phyloP scores from a whole-genome alignment of 345 rosid species.

The Rhodamnia argentea region DNA sequence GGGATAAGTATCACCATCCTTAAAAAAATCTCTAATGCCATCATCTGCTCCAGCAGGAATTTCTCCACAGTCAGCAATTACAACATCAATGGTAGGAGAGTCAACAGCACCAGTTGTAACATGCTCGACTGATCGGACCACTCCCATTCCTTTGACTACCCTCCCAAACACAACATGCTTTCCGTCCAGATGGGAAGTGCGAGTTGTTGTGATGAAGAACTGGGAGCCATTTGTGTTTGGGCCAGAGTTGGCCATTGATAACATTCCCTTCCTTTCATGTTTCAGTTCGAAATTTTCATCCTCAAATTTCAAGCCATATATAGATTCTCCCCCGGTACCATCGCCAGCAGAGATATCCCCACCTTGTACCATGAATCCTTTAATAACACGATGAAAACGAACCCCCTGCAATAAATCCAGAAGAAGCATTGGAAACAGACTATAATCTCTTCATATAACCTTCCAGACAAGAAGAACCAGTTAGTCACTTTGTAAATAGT shows the following conservation, averaged over 20 bases:
- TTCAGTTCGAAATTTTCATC: constrained; percentile 84
- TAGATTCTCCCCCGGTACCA: constrained; percentile 94
- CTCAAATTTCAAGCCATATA: constrained; percentile 80
- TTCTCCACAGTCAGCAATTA: constrained; percentile 70
- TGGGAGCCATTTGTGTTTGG: constrained; percentile 92
- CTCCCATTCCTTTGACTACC: constrained; percentile 90
- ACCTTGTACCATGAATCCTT: constrained; percentile 88
- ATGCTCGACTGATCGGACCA: constrained; percentile 79
- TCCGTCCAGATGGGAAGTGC: constrained; percentile 81
- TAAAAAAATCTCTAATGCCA: constrained; percentile 70
- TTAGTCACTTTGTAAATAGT: background rate
- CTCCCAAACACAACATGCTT: constrained; percentile 91
- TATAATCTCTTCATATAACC: background rate
- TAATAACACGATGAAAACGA: constrained; percentile 70
- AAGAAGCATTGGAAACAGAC: background rate
- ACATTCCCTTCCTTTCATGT: constrained; percentile 94
- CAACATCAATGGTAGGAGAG: constrained; percentile 47
- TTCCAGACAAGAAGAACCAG: background rate
- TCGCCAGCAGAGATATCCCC: constrained; percentile 90
- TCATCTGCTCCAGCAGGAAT: constrained; percentile 68
- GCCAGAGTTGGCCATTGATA: constrained; percentile 90
- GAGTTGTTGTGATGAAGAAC: constrained; percentile 87
- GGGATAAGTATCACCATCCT: constrained; percentile 82
- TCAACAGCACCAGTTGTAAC: constrained; percentile 41
- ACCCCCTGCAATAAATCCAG: constrained; percentile 45